Evolutionary conservation across 2,329 filamentous ascomycete genomes (phyloP).

Genomic region (Diaporthe sp.): DNA sequence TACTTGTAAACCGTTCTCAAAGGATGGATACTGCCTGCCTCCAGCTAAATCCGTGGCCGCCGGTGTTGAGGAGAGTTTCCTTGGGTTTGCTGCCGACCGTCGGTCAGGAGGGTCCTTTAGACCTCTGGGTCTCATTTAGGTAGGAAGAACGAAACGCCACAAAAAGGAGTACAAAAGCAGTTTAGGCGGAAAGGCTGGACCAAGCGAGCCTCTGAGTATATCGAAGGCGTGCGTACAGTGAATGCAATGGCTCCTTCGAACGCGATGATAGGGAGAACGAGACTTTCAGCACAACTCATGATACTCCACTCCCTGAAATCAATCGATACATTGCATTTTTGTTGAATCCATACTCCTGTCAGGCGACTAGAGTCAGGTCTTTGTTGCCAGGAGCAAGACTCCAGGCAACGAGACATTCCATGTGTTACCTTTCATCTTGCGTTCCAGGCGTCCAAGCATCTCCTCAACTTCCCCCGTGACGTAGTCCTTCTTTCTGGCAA

Average conservation of each 20-base stretch:
- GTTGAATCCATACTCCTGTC: not conserved
- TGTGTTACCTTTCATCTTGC: not conserved
- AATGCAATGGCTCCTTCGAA: not conserved
- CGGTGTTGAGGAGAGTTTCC: not conserved
- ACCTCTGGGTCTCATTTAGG: not conserved
- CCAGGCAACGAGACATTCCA: not conserved
- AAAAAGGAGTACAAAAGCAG: too few species aligned
- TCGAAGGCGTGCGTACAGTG: not conserved
- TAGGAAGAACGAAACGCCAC: not conserved
- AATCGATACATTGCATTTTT: not conserved
- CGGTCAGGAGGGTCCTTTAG: not conserved
- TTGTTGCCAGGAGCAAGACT: not conserved
- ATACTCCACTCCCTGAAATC: not conserved
- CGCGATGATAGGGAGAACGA: not conserved
- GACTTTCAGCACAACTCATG: not conserved
- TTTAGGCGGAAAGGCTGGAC: too few species aligned
- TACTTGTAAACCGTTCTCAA: slow-evolving; percentile 35
- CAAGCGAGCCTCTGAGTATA: not conserved
- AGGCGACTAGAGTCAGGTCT: not conserved
- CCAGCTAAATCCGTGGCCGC: slow-evolving; percentile 44
- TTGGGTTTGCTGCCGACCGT: not conserved
- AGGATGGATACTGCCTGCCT: slow-evolving; percentile 55
- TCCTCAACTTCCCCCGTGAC: not conserved
- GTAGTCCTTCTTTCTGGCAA: not conserved
- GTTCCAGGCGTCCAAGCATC: not conserved